Base-by-base conservation (phyloP, 2,329 filamentous ascomycete genomes). In the Aspergillus ruber region DNA sequence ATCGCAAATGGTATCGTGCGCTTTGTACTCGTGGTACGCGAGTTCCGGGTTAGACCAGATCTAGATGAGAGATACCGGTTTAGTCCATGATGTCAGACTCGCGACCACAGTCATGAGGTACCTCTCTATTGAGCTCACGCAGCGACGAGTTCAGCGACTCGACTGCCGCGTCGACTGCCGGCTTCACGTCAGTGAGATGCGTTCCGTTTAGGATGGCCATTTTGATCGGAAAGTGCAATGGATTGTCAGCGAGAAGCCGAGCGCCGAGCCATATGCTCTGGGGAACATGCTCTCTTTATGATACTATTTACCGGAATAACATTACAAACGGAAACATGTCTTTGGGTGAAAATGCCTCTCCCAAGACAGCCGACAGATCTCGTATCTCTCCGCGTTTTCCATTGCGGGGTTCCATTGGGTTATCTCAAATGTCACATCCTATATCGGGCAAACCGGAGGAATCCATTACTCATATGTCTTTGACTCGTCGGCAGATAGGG, bases 1-100 rank as follows among this genome's bases (percentile, higher is more conserved):
- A 4, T 62, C 52, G 13, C 71, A 71, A 42, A 81, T 73, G 6
- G 65, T 69, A 35, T 78, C 71, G 51, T 80, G 77, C 7, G 79
- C 78, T 15, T 67, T 69, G 56, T 71, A 62, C 52, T 81, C 78
- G 45, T 78, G 58, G 56, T 74, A 81, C 2, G 68, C 72, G 0
- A 76, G 61, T 56, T 81, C 78, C 0, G 78, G 78, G 47, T 79
- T 67, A n/a, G 65, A 64, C 56, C 67, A 69, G 44, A 75, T 74
- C 68, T 72, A 40, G 17, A 42, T 15, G 35, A 21, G 3, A 6
- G 43, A 15, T n/a, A 32, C 23, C 6, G 21, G 6, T 18, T 36
- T 18, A 36, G 33, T 36, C 33, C 33, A 36, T 36, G 17, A 18
- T 36, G n/a, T 18, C 13, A 36, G 6, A 36, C 10, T 10, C n/a